These are phyloP conservation scores for Puccinellia tenuiflora DNA, from an alignment of 176 grass and related monocot genomes.

Conservation along the genomic window DNA sequence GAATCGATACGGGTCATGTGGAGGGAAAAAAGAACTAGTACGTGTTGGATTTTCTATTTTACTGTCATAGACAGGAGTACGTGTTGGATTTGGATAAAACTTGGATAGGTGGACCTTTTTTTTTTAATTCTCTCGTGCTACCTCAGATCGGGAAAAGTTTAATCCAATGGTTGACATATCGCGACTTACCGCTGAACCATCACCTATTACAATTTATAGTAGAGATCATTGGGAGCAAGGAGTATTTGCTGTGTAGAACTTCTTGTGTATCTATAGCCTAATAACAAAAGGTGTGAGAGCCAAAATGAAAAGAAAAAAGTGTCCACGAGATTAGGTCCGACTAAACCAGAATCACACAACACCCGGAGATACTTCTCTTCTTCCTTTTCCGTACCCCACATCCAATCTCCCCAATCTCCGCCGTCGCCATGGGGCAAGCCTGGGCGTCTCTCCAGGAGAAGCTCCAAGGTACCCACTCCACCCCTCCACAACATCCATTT, in stretches of 20 bases:
- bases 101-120: too few species aligned
- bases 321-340: conserved; percentile 3
- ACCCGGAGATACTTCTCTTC: neutral
- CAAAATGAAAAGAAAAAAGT: neutral
- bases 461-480: conserved; percentile 50
- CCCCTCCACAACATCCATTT: neutral
- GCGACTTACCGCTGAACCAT: too few species aligned
- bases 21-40: too few species aligned
- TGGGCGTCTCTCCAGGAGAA: conserved; percentile 64
- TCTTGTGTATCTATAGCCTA: neutral
- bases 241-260: neutral
- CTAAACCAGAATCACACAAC: conserved; percentile 21
- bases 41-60: too few species aligned
- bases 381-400: neutral
- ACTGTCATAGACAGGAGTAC: too few species aligned
- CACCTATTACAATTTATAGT: too few species aligned
- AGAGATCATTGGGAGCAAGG: neutral
- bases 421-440: conserved; percentile 61
- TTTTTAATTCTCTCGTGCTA: too few species aligned
- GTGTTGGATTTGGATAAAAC: too few species aligned
- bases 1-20: too few species aligned
- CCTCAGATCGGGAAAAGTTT: too few species aligned
- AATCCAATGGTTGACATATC: too few species aligned
- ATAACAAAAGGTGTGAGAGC: neutral
- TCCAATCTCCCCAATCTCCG: neutral